Base-by-base conservation (phyloP, 768 basidiomycete species). In the Phaeotremella fagi region DNA sequence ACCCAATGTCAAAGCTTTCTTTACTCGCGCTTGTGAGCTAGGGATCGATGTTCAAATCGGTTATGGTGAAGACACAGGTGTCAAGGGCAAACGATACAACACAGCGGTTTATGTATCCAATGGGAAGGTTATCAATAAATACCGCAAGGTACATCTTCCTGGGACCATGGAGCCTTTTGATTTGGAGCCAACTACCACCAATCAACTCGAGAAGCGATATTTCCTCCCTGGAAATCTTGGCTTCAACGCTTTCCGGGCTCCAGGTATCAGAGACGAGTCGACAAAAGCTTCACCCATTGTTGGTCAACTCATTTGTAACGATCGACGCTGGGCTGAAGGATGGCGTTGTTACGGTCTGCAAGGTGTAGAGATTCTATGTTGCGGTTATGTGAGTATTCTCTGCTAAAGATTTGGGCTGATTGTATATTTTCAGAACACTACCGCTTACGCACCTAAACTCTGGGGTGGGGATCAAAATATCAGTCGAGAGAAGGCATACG, bases 201-300 rank as follows among this genome's bases (percentile, higher is more conserved):
- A 74, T 46, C 72, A 74, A 56, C 70, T 74, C 37, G 72, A 74
- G 58, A 74, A 74, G 54, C 50, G 71, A 27, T 70, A 72, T 54
- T 74, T 74, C 51, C 55, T 60, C 20, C 71, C 70, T 0, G 72
- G 72, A 1, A 50, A 74, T 38, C 57, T 69, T 18, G 68, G 70
- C 12, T 74, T 74, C 57, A 43, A 60, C 1, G 70, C 70, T 3
- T 74, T 74, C 52, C 49, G 69, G 3, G 68, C 69, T 1, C 57
- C 60, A 0, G 57, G 59, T 16, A 55, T 74, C 22, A 63, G 58
- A 45, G 57, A 54, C n/a, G 45, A 26, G 2, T 42, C 54, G 11
- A 53, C 47, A 2, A 55, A 58, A 15, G 16, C 46, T 14, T 49
- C 49, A 16, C 72, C 70, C 1, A 64, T 74, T 20, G 52, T 72